These are phyloP conservation scores for Meyerozyma athensensis DNA, from an alignment of 1,139 yeast genomes.

Conservation along the genomic window DNA sequence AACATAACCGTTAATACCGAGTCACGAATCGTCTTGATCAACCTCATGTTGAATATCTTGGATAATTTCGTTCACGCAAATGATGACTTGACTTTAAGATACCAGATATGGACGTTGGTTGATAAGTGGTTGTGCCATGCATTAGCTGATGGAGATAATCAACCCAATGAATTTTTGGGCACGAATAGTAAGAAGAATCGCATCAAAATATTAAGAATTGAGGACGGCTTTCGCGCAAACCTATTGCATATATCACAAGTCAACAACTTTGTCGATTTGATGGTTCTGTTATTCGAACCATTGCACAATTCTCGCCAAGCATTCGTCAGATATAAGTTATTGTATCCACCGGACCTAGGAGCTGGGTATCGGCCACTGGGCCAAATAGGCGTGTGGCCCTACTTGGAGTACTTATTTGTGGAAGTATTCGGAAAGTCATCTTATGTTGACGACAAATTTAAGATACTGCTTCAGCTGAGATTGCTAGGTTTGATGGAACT, in stretches of 20 bases:
- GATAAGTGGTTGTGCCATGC: slow-evolving; percentile 70
- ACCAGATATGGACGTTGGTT: slow-evolving; percentile 61
- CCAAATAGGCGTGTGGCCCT: slow-evolving; percentile 71
- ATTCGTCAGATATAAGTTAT: slow-evolving; percentile 37
- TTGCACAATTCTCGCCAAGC: slow-evolving; percentile 20
- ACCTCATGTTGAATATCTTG: slow-evolving; percentile 37
- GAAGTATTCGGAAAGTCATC: slow-evolving; percentile 54
- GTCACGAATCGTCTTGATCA: slow-evolving; percentile 32
- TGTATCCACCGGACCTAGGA: slow-evolving; percentile 67
- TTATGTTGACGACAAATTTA: slow-evolving; percentile 34
- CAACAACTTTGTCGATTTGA: slow-evolving; percentile 54
- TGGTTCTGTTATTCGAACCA: slow-evolving; percentile 33
- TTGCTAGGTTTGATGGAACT: slow-evolving; percentile 48
- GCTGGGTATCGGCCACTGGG: slow-evolving; percentile 45
- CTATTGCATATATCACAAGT: slow-evolving; percentile 49
- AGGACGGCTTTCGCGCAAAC: slow-evolving; percentile 29
- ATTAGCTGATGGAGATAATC: slow-evolving; percentile 14
- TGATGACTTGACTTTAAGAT: slow-evolving; percentile 28
- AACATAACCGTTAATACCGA: slow-evolving; percentile 24
- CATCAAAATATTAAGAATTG: slow-evolving; percentile 27
- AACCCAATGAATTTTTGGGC: slow-evolving; percentile 17
- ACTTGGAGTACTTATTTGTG: slow-evolving; percentile 64
- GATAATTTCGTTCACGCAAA: slow-evolving; percentile 45
- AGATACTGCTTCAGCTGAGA: slow-evolving; percentile 41
- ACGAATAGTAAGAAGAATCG: slow-evolving; percentile 4